Base-by-base conservation (phyloP, 1,284 basidiomycete genomes). In the Fomitopsis pinicola region DNA sequence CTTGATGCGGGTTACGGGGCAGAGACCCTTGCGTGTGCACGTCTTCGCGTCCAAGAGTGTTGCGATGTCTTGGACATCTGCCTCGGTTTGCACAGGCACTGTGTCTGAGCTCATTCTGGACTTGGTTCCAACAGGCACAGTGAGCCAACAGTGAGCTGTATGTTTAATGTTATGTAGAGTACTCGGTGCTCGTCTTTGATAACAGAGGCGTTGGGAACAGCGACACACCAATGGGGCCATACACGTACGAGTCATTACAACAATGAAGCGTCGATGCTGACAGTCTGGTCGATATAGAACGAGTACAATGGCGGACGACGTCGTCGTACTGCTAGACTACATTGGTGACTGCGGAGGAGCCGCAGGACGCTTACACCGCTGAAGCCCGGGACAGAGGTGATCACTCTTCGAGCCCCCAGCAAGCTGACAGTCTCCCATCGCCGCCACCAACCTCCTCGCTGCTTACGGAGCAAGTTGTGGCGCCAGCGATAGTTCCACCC, bases 191-290 rank as follows among this genome's bases (percentile, higher is more conserved):
- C 2, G 91, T 94, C 0, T 91, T 95, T 67, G 94, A 97, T 72
- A 95, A 97, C 70, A 82, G 93, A 42, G 94, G 94, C 1, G 92
- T 92, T 2, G 92, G 94, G 5, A 85, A 92, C 70, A 90, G 87
- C 54, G 85, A 82, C 22, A 79, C 84, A 22, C 92, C 93, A 0
- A 73, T 75, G 53, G 91, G 90, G 3, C 89, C 89, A 1, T 92
- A 92, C 73, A 73, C 78, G 80, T 81, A 61, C 52, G 77, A 73
- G 8, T 8, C 17, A 8, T 2, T 26, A 9, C 22, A 12, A 10
- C 5, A 15, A 26, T 6, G 14, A 10, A 1, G 3, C 30, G 9
- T 50, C 12, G 28, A 30, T n/a, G 14, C 28, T 26, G 45, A 33
- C 28, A 33, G 48, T 50, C 12, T 10, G 45, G 12, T 17, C 14